Evolutionary conservation across 148 eudicot genomes (phyloP), one percentile per base, ranked within the genome.

Genomic region (Heliamphora exappendiculata): DNA sequence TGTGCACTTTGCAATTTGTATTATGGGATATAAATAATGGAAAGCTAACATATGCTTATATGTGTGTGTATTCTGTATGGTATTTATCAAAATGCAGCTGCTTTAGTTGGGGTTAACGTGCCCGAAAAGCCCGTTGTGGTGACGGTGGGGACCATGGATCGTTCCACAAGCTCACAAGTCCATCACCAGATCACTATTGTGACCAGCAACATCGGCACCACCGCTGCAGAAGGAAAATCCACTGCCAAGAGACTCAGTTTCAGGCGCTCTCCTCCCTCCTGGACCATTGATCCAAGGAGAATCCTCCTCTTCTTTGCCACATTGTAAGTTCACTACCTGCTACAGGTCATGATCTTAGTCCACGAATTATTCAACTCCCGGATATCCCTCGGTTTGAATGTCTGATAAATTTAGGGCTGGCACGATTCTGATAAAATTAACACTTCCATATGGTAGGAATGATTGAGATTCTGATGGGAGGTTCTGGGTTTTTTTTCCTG

Each of bases 291-390:
- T 49, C 93, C 96, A 0, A 91, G 86, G 70, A 88, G 90, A 75
- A 85, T 93, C 67, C 83, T 91, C 59, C 73, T 93, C 78, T 72
- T 88, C 86, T 89, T 93, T 70, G 98, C 98, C 69, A 88, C 98
- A 13, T 72, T 93, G 98, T 93, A 81, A 83, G 98, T 85, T 57
- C 39, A 28, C 49, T 22, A 22, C 5, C 42, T 47, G 29, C 55
- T 13, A n/a, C n/a, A n/a, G n/a, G n/a, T n/a, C n/a, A n/a, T n/a
- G n/a, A n/a, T n/a, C n/a, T n/a, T n/a, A n/a, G n/a, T n/a, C n/a
- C n/a, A n/a, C n/a, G n/a, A n/a, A n/a, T n/a, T n/a, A n/a, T n/a
- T n/a, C n/a, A n/a, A n/a, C n/a, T n/a, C n/a, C n/a, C n/a, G n/a
- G n/a, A n/a, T n/a, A n/a, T n/a, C n/a, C n/a, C n/a, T n/a, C n/a